phyloP scores from a whole-genome alignment of 805 yeast species.

The Zygotorulaspora danielsina region DNA sequence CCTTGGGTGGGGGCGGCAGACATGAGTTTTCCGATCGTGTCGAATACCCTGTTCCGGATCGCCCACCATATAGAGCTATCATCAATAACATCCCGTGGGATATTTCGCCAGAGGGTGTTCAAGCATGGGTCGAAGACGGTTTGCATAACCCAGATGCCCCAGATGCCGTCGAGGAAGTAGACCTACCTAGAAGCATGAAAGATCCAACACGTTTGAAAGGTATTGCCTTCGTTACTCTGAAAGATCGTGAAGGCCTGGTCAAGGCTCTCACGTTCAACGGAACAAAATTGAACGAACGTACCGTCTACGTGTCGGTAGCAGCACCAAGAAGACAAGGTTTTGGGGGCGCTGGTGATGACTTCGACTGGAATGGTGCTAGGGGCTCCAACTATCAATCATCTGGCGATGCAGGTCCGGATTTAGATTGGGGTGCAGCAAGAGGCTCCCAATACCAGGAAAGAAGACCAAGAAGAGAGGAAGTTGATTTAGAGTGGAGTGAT shows the following conservation, averaged over 20 bases:
- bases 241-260: slow-evolving; percentile 70
- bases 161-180: slow-evolving; percentile 58
- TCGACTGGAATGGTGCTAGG: slow-evolving; percentile 46
- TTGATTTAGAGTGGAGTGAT: slow-evolving; percentile 33
- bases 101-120: slow-evolving; percentile 58
- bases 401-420: slow-evolving; percentile 40
- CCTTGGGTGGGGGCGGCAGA: slow-evolving; percentile 35
- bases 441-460: slow-evolving; percentile 37
- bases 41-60: slow-evolving; percentile 83
- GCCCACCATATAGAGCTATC: slow-evolving; percentile 89
- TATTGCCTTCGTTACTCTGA: slow-evolving; percentile 82
- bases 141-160: slow-evolving; percentile 48
- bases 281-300: slow-evolving; percentile 65
- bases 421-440: slow-evolving; percentile 54
- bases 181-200: slow-evolving; percentile 64
- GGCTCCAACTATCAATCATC: slow-evolving; percentile 30
- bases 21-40: slow-evolving; percentile 45
- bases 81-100: slow-evolving; percentile 84
- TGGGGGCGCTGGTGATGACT: slow-evolving; percentile 39
- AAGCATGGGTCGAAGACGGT: slow-evolving; percentile 55
- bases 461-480: slow-evolving; percentile 37
- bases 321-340: slow-evolving; percentile 51
- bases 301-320: slow-evolving; percentile 72
- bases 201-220: slow-evolving; percentile 72
- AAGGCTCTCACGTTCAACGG: slow-evolving; percentile 68